phyloP scores from a whole-genome alignment of 2,329 filamentous ascomycete species.

The Ramichloridium luteum region DNA sequence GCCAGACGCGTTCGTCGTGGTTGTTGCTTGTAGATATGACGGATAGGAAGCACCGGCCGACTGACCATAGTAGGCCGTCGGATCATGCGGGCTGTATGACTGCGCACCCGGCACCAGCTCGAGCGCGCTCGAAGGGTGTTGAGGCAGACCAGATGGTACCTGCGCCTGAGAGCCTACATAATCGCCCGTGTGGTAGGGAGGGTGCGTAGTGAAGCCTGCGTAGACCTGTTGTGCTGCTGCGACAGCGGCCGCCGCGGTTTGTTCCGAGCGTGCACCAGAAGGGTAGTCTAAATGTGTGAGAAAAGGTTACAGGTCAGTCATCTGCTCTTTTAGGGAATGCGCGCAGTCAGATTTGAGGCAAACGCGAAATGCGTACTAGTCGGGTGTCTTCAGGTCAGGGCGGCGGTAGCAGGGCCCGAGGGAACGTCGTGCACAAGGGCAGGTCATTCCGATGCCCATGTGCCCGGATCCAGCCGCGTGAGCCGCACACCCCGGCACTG shows the following conservation, averaged over 20 bases:
- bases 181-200: conserved; percentile 37
- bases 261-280: conserved; percentile 49
- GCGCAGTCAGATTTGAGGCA: conserved; percentile 10
- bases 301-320: conserved; percentile 33
- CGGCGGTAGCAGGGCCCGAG: background rate
- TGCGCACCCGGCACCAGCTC: conserved; percentile 30
- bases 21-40: conserved; percentile 52
- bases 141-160: conserved; percentile 36
- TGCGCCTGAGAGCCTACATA: conserved; percentile 38
- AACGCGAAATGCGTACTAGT: too few relatives aligned
- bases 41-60: conserved; percentile 49
- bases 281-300: conserved; percentile 39
- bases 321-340: conserved; percentile 28
- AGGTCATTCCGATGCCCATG: conserved; percentile 5
- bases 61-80: conserved; percentile 34
- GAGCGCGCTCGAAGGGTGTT: conserved; percentile 30
- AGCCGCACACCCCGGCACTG: conserved; percentile 15
- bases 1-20: too few relatives aligned
- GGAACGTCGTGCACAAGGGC: background rate
- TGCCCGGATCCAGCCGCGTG: conserved; percentile 26
- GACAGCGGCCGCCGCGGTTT: too few relatives aligned
- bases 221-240: too few relatives aligned
- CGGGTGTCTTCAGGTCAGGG: too few relatives aligned
- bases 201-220: conserved; percentile 34
- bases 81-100: conserved; percentile 39